Evolutionary conservation across 495 filamentous ascomycete species (phyloP).

Genomic region (Aspergillus steynii): DNA sequence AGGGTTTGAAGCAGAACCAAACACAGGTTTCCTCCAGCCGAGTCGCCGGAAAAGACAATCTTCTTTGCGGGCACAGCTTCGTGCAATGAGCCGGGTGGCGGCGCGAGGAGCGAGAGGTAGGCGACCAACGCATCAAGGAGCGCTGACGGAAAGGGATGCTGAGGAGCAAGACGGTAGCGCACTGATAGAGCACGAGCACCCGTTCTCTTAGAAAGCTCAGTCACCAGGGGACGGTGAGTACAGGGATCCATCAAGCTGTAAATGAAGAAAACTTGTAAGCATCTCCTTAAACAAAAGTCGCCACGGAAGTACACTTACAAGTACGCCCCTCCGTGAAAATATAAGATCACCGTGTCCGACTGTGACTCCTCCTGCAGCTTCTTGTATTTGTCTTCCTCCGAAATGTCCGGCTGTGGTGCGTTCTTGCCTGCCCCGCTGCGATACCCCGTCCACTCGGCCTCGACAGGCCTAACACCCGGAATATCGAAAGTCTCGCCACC

Average conservation of each 20-base stretch:
- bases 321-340: conserved; percentile 90
- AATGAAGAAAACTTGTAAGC: background rate
- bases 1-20: conserved; percentile 73
- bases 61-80: conserved; percentile 64
- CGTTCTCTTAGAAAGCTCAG: conserved; percentile 50
- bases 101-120: conserved; percentile 82
- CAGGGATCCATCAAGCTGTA: conserved; percentile 70
- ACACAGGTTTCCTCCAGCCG: conserved; percentile 77
- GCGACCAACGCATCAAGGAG: conserved; percentile 80
- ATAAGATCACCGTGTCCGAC: conserved; percentile 70
- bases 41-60: conserved; percentile 84
- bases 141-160: conserved; percentile 79
- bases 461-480: conserved; percentile 58
- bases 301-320: conserved; percentile 41
- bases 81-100: conserved; percentile 72
- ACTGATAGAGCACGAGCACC: conserved; percentile 69
- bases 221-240: conserved; percentile 55
- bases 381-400: conserved; percentile 71
- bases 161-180: conserved; percentile 86
- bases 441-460: conserved; percentile 88
- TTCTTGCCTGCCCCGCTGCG: conserved; percentile 57
- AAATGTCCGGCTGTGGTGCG: conserved; percentile 54
- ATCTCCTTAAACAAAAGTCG: background rate
- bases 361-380: conserved; percentile 69
- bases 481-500: conserved; percentile 49